Conservation (phyloP, 768 basidiomycete species). For the Amanita phalloides region DNA sequence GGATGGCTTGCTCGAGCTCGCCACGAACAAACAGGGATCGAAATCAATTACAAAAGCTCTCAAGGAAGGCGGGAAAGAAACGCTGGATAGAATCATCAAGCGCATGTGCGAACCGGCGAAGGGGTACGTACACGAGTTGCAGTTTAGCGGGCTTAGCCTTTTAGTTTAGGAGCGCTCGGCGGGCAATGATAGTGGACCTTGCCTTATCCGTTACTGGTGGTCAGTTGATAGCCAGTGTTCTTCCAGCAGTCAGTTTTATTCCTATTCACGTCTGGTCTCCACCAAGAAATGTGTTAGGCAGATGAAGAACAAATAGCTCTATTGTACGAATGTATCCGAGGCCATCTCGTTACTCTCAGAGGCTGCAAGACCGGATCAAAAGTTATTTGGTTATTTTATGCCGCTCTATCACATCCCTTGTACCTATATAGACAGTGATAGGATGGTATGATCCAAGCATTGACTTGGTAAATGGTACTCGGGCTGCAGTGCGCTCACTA, state of each 20-base stretch:
- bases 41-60: slow-evolving; percentile 82
- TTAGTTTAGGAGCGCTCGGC: slow-evolving; percentile 31
- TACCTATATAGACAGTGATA: slow-evolving; percentile 26
- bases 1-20: slow-evolving; percentile 65
- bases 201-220: slow-evolving; percentile 78
- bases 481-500: slow-evolving; percentile 31
- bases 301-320: slow-evolving; percentile 79
- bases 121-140: slow-evolving; percentile 33
- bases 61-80: slow-evolving; percentile 75
- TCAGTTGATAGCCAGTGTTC: slow-evolving; percentile 73
- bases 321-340: slow-evolving; percentile 78
- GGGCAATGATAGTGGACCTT: slow-evolving; percentile 81
- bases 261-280: background rate
- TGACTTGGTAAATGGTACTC: slow-evolving; percentile 4
- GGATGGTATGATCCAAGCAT: slow-evolving; percentile 22
- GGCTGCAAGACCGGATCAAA: slow-evolving; percentile 89
- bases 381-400: slow-evolving; percentile 81
- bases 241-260: slow-evolving; percentile 50
- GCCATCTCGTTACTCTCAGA: slow-evolving; percentile 82
- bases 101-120: slow-evolving; percentile 83
- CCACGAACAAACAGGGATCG: slow-evolving; percentile 78
- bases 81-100: slow-evolving; percentile 61
- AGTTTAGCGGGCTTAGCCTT: background rate
- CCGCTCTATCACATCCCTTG: slow-evolving; percentile 6
- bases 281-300: slow-evolving; percentile 32